Base-by-base conservation (phyloP, 352 stramenopile species). In the Pythium rhizo-oryzae region DNA sequence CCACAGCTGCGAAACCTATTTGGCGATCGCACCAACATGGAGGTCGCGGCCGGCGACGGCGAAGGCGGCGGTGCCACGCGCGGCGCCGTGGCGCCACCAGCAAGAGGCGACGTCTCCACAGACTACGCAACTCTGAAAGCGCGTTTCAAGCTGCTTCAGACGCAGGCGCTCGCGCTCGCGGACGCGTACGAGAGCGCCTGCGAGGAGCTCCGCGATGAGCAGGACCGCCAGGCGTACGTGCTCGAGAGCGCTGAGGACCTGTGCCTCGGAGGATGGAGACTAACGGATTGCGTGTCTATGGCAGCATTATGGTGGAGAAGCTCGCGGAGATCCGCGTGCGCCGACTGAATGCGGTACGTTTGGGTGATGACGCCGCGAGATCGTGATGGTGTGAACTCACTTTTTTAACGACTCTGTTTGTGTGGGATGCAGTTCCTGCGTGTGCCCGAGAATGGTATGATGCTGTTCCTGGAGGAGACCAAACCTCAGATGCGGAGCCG, bases 221-320 rank as follows among this genome's bases (percentile, higher is more conserved):
- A 75, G 24, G 75, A 80, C 43, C 76, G 78, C 59, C 76, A 86
- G 33, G 67, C 57, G 78, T 85, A 57, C 30, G n/a, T n/a, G n/a
- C n/a, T n/a, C n/a, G n/a, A 11, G 4, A 41, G 24, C 28, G 28
- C 28, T 33, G 28, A 33, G 3, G 28, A 6, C 28, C 3, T 33
- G 2, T 33, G 28, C 28, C 28, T 6, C 3, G 28, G 28, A n/a
- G n/a, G n/a, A 6, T 6, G 28, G 8, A 25, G 24, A 30, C 24
- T 16, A 19, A 43, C 8, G 18, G 44, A 28, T 11, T n/a, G 37
- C 35, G 11, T 43, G 12, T 57, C 37, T 44, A 8, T 62, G 33
- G 47, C 6, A 85, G 76, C 19, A 71, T 84, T 47, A 65, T 90
- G 59, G 65, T 80, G 25, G 56, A 82, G 8, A 85, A 90, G 56